Base-by-base conservation (phyloP, 306 rosid species). In the Adenanthera pavonina region DNA sequence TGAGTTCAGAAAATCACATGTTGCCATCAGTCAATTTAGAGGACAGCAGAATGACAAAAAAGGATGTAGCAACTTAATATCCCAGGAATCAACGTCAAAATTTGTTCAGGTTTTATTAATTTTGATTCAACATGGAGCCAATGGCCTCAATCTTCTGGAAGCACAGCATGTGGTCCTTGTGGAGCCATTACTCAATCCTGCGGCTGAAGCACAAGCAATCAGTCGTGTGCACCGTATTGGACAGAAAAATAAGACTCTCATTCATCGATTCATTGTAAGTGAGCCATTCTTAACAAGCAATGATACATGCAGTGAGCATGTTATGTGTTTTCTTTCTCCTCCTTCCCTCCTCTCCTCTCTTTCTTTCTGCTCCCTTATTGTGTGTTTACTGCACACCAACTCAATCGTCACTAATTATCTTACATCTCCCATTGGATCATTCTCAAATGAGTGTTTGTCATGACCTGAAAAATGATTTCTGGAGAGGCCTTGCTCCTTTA, bases 131-230 rank as follows among this genome's bases (percentile, higher is more conserved):
- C 98, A 95, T 78, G 99, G 99, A 78, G 99, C 97, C 34, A 95
- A 93, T 61, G 97, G 98, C 84, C 96, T 93, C 74, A 95, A 95
- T 88, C 98, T 95, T 76, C 82, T 93, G 66, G 99, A 95, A 87
- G 99, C 99, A 64, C 89, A 95, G 56, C 97, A 93, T 84, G 99
- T 93, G 69, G 88, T 95, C 75, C 96, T 95, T 74, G 92, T 93
- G 7, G 99, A 95, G 84, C 99, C 98, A 3, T 85, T 95, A 46
- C 98, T 95, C 68, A 95, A 95, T 85, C 99, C 98, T 53, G 99
- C 98, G 64, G 96, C 89, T 5, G 99, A 95, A 85, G 98, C 98
- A 69, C 98, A 93, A 87, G 98, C 99, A 53, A 93, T 95, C 79
- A 89, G 99, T 67, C 92, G 94, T 20, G 97, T 95, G 11, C 99